Evolutionary conservation across 179 eudicot genomes (phyloP), one percentile per base, ranked within the genome.

Genomic region (Beta corolliflora): DNA sequence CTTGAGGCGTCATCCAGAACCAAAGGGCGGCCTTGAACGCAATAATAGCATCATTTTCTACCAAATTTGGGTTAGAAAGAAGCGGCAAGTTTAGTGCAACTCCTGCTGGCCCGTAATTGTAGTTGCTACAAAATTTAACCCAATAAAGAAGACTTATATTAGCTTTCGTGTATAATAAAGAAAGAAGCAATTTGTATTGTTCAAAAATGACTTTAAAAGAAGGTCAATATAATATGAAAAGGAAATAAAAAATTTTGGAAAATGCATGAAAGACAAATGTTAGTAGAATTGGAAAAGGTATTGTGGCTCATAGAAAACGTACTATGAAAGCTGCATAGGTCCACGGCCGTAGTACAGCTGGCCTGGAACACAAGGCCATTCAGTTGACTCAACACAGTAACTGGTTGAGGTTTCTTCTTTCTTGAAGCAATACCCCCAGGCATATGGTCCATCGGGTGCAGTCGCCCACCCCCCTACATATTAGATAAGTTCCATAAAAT

Each of bases 1-100:
- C 23, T 56, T 88, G 88, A 6, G 88, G 55, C 0, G 89, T 88
- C 88, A 86, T 87, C 89, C 91, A 88, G 59, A 88, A 88, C 91
- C 89, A 88, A 5, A 88, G 19, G 7, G 86, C 89, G 0, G 91
- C 56, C 81, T 83, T 81, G 85, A 88, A 88, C 0, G 91, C 54
- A 53, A 88, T 31, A 0, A 64, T 16, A 3, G 88, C 68, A 25
- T 88, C 88, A 0, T 55, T 85, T 52, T 76, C 88, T 3, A 88
- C 88, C 5, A 79, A n/a, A n/a, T n/a, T 81, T 3, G 88, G 91
- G 75, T 88, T 74, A 53, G 48, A 53, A 46, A 85, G 80, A 46
- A 88, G 88, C 78, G 85, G 71, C 50, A 50, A 23, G 23, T 86
- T 81, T 41, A 89, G 76, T 5, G 88, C 90, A 19, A 18, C 44